Evolutionary conservation across 352 stramenopile species (phyloP).

Genomic region (Blastocystis hominis): DNA sequence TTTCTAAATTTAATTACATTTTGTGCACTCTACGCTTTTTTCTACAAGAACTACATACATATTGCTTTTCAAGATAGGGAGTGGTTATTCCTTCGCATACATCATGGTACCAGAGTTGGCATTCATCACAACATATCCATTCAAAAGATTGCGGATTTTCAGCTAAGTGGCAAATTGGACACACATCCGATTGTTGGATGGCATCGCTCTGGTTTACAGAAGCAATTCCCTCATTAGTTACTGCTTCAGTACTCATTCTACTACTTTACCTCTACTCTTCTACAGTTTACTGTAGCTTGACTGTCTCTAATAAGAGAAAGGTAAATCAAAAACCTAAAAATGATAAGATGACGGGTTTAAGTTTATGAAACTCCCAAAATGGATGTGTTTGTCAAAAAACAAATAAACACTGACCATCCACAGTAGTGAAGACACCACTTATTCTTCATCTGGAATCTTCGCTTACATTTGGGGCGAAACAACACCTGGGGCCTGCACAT

Average conservation of each 20-base stretch:
- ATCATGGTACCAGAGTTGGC: slow-evolving; percentile 39
- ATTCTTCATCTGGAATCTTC: neutral
- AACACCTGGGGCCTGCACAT: neutral
- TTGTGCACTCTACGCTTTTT: slow-evolving; percentile 15
- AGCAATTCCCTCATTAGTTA: neutral
- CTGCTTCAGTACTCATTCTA: neutral
- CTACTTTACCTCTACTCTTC: too few species aligned
- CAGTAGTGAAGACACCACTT: neutral
- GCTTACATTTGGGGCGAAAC: neutral
- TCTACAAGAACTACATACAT: slow-evolving; percentile 32
- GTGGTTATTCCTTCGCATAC: slow-evolving; percentile 18
- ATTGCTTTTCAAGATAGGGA: slow-evolving; percentile 8
- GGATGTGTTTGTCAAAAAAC: neutral
- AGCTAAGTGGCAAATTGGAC: neutral
- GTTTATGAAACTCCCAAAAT: neutral
- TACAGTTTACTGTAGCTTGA: too few species aligned
- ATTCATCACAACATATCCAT: slow-evolving; percentile 41
- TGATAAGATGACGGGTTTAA: too few species aligned
- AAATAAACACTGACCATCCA: neutral
- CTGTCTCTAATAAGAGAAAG: too few species aligned
- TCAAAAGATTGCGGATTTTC: neutral
- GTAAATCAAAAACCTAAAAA: too few species aligned
- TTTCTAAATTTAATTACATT: neutral
- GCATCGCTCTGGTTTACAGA: neutral
- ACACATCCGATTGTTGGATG: neutral